Conservation (phyloP, 2,329 filamentous ascomycete genomes). For the Teratosphaeria destructans region DNA sequence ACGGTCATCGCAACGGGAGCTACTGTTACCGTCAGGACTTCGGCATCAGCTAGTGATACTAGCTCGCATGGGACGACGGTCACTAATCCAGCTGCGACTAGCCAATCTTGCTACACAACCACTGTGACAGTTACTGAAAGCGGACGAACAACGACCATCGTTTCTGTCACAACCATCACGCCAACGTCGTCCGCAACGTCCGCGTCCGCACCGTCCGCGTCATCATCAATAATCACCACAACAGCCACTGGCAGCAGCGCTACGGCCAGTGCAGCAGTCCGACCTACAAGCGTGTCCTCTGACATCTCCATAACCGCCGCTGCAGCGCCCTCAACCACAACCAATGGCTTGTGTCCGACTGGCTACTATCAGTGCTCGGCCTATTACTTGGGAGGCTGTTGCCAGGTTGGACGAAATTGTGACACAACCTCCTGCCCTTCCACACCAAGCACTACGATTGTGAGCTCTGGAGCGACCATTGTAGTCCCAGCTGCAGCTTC, state of each 20-base stretch:
- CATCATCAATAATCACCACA: conserved; percentile 15
- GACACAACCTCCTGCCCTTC: conserved; percentile 67
- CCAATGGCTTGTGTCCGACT: conserved; percentile 55
- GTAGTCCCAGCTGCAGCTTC: conserved; percentile 33
- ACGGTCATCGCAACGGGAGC: conserved; percentile 19
- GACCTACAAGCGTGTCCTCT: conserved; percentile 8
- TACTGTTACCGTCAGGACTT: conserved; percentile 11
- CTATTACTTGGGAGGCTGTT: conserved; percentile 72
- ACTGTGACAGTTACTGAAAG: conserved; percentile 19
- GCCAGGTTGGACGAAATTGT: conserved; percentile 78
- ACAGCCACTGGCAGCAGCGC: conserved; percentile 4
- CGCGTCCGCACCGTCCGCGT: not conserved
- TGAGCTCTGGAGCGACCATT: conserved; percentile 59
- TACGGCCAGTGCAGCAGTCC: conserved; percentile 27
- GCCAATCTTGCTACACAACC: conserved; percentile 15
- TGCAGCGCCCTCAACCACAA: conserved; percentile 17
- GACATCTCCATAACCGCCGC: conserved; percentile 12
- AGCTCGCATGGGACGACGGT: not conserved
- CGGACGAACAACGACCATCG: conserved; percentile 16
- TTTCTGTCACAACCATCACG: conserved; percentile 6
- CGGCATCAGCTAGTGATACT: conserved; percentile 2
- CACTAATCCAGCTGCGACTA: conserved; percentile 5
- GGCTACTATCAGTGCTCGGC: conserved; percentile 89
- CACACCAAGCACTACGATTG: conserved; percentile 50
- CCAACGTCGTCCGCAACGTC: not conserved